Evolutionary conservation across 768 basidiomycete species (phyloP), one percentile per base, ranked within the genome.

Genomic region (Lactarius quietus): DNA sequence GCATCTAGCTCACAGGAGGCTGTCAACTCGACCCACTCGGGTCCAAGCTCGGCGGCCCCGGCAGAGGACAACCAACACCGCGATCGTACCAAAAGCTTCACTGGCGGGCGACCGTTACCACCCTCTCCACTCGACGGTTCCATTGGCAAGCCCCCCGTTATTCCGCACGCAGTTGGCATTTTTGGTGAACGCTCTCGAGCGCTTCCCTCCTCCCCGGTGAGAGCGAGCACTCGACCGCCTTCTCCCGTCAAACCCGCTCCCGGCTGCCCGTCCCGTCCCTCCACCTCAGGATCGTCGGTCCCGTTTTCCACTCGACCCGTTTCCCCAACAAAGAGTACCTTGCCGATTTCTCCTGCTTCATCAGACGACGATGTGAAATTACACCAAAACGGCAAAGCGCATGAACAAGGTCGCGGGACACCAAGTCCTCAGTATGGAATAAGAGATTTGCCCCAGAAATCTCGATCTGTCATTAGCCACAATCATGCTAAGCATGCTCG

Each of bases 341-440:
- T 59, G 20, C 64, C 66, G n/a, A 66, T 62, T 39, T 69, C 68
- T 9, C 68, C 68, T 56, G 52, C 54, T 6, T 57, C 62, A 38
- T 67, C 66, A 26, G 66, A 64, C n/a, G 62, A 63, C 39, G 62
- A 67, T 60, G 65, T 48, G 43, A 56, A 61, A 10, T 31, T 39
- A 7, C 52, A 65, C 52, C 56, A 61, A 51, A 66, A 58, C 41
- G 61, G 65, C 29, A 66, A 62, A 31, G 20, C 39, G 20, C 35
- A 26, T 45, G 51, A 66, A 45, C 53, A 45, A 15, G 65, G 58
- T 23, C 39, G 28, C 41, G 20, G 31, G 57, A n/a, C 59, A 53
- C 68, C 64, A 59, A 66, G 68, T 26, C 70, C 68, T 28, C 68
- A 69, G 35, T 71, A 71, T 29, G 69, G 69, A 33, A 70, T 71